These are phyloP conservation scores for Arachnomyces sp. DNA, from an alignment of 2,329 filamentous ascomycete species.

Conservation along the genomic window DNA sequence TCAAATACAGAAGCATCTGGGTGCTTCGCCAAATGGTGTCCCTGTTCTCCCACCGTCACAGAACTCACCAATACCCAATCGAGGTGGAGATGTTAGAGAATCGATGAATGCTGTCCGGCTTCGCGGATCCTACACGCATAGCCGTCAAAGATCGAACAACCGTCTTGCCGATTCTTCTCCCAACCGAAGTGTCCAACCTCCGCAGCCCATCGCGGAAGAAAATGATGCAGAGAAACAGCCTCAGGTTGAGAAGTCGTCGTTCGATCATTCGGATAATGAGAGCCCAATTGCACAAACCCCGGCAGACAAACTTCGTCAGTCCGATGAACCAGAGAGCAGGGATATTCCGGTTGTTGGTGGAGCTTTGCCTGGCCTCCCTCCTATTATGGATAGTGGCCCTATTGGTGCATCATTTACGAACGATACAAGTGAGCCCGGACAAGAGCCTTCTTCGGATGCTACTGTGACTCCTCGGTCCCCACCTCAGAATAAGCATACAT, in stretches of 20 bases:
- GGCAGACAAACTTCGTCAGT: slow-evolving; percentile 54
- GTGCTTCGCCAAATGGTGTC: slow-evolving; percentile 70
- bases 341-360: slow-evolving; percentile 43
- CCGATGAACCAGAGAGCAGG: slow-evolving; percentile 27
- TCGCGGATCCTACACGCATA: slow-evolving; percentile 26
- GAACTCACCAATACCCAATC: slow-evolving; percentile 72
- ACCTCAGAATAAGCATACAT: slow-evolving; percentile 4
- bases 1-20: slow-evolving; percentile 90
- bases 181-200: slow-evolving; percentile 40
- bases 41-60: slow-evolving; percentile 75
- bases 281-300: slow-evolving; percentile 52
- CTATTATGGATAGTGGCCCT: slow-evolving; percentile 27
- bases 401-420: slow-evolving; percentile 24
- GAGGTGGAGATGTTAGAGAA: slow-evolving; percentile 71
- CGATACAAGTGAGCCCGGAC: slow-evolving; percentile 20
- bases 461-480: slow-evolving; percentile 21
- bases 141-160: slow-evolving; percentile 45
- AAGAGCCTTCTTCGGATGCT: slow-evolving; percentile 14
- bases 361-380: slow-evolving; percentile 51
- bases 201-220: slow-evolving; percentile 57
- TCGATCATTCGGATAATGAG: slow-evolving; percentile 20
- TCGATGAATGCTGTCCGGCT: slow-evolving; percentile 61
- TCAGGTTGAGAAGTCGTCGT: slow-evolving; percentile 3
- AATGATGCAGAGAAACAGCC: slow-evolving; percentile 32
- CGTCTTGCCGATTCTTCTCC: slow-evolving; percentile 54